These are phyloP conservation scores for Lachnellula suecica DNA, from an alignment of 2,329 filamentous ascomycete genomes.

Conservation along the genomic window DNA sequence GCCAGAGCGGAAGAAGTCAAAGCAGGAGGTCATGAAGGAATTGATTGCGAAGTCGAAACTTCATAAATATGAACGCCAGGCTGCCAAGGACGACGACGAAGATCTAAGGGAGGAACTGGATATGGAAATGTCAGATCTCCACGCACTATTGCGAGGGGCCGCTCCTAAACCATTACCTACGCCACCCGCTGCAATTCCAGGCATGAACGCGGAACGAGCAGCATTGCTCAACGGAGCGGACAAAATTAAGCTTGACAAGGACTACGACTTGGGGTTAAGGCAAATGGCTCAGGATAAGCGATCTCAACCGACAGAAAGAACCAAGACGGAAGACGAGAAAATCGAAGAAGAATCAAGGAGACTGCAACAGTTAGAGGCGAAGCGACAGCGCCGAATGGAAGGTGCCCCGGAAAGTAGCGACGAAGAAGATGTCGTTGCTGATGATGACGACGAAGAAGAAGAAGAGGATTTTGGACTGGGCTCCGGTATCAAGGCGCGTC, in stretches of 20 bases:
- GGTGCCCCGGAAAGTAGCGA: conserved; percentile 73
- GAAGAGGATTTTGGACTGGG: conserved; percentile 62
- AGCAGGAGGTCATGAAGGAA: conserved; percentile 97
- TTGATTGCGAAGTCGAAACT: conserved; percentile 96
- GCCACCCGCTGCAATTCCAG: conserved; percentile 36
- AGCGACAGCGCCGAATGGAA: conserved; percentile 81
- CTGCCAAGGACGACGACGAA: conserved; percentile 89
- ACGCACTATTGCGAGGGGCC: conserved; percentile 65
- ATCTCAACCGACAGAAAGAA: conserved; percentile 81
- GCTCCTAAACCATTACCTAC: conserved; percentile 45
- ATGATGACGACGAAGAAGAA: conserved; percentile 39
- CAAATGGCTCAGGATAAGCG: conserved; percentile 82
- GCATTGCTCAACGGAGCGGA: conserved; percentile 60
- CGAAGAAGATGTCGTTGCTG: conserved; percentile 53
- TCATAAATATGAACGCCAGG: conserved; percentile 92
- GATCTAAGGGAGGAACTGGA: conserved; percentile 83
- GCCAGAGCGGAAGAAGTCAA: conserved; percentile 87
- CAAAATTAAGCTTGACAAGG: conserved; percentile 71
- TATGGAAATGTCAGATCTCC: conserved; percentile 75
- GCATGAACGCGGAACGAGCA: conserved; percentile 63
- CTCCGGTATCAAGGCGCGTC: conserved; percentile 53
- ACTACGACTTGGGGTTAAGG: conserved; percentile 83
- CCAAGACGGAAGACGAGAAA: conserved; percentile 88
- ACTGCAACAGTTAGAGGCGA: conserved; percentile 79
- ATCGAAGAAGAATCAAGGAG: conserved; percentile 74